Percentiles rank a stretch among this genome's conserved stretches.
Conservation (phyloP, 345 rosid species). For the Eucalyptus camaldulensis region DNA sequence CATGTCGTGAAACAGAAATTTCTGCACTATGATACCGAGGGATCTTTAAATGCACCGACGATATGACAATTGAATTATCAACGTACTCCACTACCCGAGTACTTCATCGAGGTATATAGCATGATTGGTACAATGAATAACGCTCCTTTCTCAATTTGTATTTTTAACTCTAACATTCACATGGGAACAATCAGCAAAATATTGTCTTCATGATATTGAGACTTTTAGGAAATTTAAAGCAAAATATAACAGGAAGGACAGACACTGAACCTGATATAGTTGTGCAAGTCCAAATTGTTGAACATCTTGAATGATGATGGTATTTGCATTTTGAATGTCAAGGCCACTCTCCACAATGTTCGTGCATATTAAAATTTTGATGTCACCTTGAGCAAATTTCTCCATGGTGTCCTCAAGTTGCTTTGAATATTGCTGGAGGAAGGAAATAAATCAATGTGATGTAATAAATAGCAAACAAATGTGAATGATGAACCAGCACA, state of each 20-base stretch:
- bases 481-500: background rate
- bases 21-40: background rate
- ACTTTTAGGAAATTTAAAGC: background rate
- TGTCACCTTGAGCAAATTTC: constrained; percentile 71
- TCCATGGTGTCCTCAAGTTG: constrained; percentile 94
- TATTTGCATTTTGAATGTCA: constrained; percentile 94
- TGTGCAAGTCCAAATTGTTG: constrained; percentile 94
- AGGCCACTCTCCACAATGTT: constrained; percentile 97
- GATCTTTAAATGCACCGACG: background rate
- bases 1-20: background rate
- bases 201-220: background rate
- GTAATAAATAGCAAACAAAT: background rate
- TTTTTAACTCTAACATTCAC: background rate
- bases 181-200: background rate
- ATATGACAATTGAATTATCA: background rate
- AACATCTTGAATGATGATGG: constrained; percentile 92
- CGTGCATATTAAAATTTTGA: constrained; percentile 78
- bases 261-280: constrained; percentile 66
- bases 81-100: background rate
- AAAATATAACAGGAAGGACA: background rate
- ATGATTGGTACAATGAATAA: background rate
- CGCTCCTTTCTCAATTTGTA: background rate
- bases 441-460: background rate
- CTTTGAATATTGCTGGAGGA: constrained; percentile 71
- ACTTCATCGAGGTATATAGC: background rate